Evolutionary conservation across 1,284 basidiomycete species (phyloP).

Genomic region (Trichosporon faecale): DNA sequence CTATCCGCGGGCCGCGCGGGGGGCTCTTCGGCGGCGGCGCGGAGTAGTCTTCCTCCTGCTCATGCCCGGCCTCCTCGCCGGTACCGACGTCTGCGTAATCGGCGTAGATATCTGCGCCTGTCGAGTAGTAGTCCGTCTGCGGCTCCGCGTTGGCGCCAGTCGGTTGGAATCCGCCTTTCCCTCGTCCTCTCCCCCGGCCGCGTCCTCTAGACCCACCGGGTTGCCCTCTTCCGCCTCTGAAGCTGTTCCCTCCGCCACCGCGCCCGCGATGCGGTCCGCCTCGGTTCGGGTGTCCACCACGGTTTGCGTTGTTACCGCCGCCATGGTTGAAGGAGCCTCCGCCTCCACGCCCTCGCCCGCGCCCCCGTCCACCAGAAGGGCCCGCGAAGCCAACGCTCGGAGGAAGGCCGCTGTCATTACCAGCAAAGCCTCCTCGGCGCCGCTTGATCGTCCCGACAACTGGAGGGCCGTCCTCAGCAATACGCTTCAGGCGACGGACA

Average conservation of each 20-base stretch:
- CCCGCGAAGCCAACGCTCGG: background rate
- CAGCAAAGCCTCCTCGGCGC: background rate
- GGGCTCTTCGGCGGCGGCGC: background rate
- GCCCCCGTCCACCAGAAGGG: background rate
- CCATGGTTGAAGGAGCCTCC: background rate
- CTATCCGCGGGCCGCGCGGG: background rate
- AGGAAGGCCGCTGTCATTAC: background rate
- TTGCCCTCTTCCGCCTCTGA: background rate
- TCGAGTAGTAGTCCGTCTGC: constrained; percentile 3
- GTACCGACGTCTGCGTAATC: background rate
- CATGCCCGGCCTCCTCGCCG: background rate
- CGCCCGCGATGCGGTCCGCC: background rate
- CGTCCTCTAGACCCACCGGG: background rate
- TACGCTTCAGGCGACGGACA: constrained; percentile 1
- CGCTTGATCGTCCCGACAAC: constrained; percentile 1
- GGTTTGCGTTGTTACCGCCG: background rate
- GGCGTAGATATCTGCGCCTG: background rate
- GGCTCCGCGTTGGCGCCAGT: background rate
- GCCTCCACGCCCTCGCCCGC: background rate
- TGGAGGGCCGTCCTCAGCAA: background rate
- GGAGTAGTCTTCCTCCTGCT: background rate
- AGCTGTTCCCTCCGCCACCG: background rate
- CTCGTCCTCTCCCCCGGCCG: background rate
- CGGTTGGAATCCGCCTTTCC: background rate
- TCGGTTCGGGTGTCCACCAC: background rate